Base-by-base conservation (phyloP, 768 basidiomycete species). In the Mycena capillaripes region DNA sequence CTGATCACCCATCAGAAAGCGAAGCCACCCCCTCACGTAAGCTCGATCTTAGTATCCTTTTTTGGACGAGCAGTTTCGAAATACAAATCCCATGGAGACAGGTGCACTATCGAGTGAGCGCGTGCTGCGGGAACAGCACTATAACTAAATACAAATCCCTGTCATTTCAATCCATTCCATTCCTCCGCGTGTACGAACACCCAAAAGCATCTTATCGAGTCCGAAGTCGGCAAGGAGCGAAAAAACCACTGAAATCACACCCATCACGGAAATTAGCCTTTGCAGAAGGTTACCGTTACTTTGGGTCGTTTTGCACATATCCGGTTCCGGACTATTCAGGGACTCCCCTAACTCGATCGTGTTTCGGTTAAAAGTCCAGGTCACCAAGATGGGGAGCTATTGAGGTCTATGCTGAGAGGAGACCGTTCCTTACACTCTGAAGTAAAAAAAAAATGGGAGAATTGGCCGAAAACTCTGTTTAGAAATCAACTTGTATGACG, bases 281-380 rank as follows among this genome's bases (percentile, higher is more conserved):
- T 75, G 56, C 56, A 69, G 73, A 75, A 73, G 73, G 75, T 73
- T 87, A 87, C 88, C 89, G 67, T 42, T 76, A 17, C 2, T 29
- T 71, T 73, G 88, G 88, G 72, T 76, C 84, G 59, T 42, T 74
- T 61, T 84, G 38, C 66, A 83, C 84, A 83, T 80, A 84, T 84
- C 30, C 46, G 82, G 84, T 17, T 32, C 65, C 67, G 16, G 73
- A 69, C 76, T 77, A 76, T 79, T 73, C 71, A 72, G 70, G 68
- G 78, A 77, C 74, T 72, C 69, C 69, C 74, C 81, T 74, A 77
- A 69, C 78, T 82, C 85, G 87, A 88, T 87, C 86, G 85, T 85
- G 86, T 87, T 86, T 88, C 86, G 86, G 30, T 72, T 77, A 78
- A 71, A 68, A 66, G 59, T 23, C 27, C 12, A 61, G 56, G 25